Evolutionary conservation across 805 yeast genomes (phyloP).

Genomic region (Ogataea paraovalis): DNA sequence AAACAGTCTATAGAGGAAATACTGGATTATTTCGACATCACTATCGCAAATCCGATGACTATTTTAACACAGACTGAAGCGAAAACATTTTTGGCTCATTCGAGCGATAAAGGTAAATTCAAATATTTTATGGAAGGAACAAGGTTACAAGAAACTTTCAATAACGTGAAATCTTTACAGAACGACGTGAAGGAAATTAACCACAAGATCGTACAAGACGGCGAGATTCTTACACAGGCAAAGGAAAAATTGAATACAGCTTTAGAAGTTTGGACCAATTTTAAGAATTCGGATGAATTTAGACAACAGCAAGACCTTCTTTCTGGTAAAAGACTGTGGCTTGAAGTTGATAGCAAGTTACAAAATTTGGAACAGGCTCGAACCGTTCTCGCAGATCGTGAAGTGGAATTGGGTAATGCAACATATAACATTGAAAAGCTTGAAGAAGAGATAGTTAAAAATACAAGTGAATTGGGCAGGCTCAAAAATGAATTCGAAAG

Average conservation of each 20-base stretch:
- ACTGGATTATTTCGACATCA: constrained; percentile 65
- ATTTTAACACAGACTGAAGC: constrained; percentile 94
- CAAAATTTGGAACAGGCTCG: constrained; percentile 20
- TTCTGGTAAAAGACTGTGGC: constrained; percentile 49
- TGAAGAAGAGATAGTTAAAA: not conserved
- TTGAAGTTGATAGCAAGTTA: constrained; percentile 34
- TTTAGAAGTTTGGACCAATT: constrained; percentile 34
- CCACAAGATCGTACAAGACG: constrained; percentile 36
- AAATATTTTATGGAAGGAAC: constrained; percentile 79
- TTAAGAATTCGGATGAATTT: constrained; percentile 39
- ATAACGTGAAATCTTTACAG: constrained; percentile 43
- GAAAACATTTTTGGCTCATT: constrained; percentile 76
- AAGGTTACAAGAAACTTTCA: constrained; percentile 59
- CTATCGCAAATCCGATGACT: constrained; percentile 87
- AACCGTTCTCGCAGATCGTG: constrained; percentile 12
- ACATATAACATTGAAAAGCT: constrained; percentile 16
- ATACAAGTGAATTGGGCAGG: not conserved
- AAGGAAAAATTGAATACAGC: constrained; percentile 42
- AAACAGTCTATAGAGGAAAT: constrained; percentile 65
- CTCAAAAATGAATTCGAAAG: not conserved
- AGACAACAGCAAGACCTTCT: constrained; percentile 35
- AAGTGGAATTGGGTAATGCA: constrained; percentile 16
- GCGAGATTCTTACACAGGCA: constrained; percentile 26
- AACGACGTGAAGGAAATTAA: constrained; percentile 37
- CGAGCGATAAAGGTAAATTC: constrained; percentile 70